These are phyloP conservation scores for Tetrastigma voinierianum DNA, from an alignment of 164 flowering plant species.

Conservation along the genomic window DNA sequence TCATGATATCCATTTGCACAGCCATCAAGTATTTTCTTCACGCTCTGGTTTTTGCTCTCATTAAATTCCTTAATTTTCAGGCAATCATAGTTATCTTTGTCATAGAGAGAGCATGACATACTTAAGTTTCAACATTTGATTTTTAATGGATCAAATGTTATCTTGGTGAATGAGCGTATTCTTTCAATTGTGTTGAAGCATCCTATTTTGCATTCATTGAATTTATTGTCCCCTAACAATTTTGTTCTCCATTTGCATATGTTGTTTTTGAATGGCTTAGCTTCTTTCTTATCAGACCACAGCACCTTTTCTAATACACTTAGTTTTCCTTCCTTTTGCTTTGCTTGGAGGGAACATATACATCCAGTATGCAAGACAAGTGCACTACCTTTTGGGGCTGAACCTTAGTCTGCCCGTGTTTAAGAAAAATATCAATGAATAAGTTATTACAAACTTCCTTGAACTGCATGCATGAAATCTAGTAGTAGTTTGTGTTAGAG, in stretches of 20 bases:
- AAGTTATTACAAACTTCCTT: too few species aligned
- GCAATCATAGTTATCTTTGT: not conserved
- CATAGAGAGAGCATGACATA: not conserved
- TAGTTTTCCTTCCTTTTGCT: not conserved
- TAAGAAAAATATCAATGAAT: not conserved
- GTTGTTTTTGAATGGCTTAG: not conserved
- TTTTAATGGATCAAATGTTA: not conserved
- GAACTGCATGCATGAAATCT: not conserved
- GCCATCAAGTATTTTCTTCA: constrained; percentile 29
- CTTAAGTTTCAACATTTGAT: not conserved
- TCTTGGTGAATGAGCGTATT: not conserved
- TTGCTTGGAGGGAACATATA: not conserved
- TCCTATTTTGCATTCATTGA: not conserved
- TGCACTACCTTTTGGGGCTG: not conserved
- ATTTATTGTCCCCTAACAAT: not conserved
- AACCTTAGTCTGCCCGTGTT: not conserved
- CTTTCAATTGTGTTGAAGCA: not conserved
- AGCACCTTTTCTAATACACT: not conserved
- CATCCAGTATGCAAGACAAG: not conserved
- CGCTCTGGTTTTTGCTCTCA: not conserved
- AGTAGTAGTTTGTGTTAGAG: not conserved
- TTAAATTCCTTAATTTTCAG: not conserved
- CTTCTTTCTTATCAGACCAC: too few species aligned
- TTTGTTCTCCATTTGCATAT: not conserved
- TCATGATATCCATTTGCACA: constrained; percentile 13